Evolutionary conservation across 1,284 basidiomycete species (phyloP), one percentile per base, ranked within the genome.

Genomic region (Rugosomyces carneus): DNA sequence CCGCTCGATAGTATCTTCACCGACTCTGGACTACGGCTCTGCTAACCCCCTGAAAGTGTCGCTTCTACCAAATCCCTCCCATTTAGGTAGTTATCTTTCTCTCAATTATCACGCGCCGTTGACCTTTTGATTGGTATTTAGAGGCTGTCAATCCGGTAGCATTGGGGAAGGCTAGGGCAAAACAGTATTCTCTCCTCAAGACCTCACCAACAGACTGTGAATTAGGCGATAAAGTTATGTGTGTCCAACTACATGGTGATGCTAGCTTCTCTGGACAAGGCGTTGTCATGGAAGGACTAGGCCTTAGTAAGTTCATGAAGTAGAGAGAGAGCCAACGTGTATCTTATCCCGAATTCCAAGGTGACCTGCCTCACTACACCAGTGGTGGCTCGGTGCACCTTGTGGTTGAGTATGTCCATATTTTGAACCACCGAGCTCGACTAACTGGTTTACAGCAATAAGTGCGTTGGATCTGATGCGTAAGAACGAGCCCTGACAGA

Each of bases 251-350:
- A 27, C 92, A 94, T 53, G 92, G 92, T 0, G 92, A 94, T 61
- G 90, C 89, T 1, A 90, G 87, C 42, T 93, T 94, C 58, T 79
- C 84, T 0, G 92, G 91, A 0, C 92, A 94, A 63, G 92, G 92
- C 2, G 75, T 94, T 3, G 79, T 93, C n/a, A 91, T 90, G 76
- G 92, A 94, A 62, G 76, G 78, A 13, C 69, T 94, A 20, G 88
- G 90, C 2, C 66, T 94, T 45, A 90, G 87, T 84, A 53, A 38
- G 79, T 19, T 47, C 5, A 6, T 4, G 10, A 0, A 11, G 1
- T 32, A 37, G 4, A 23, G 21, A 3, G 9, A 29, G 10, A 4
- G 5, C 13, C 34, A n/a, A 16, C 24, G 29, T 13, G 7, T 44
- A n/a, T 31, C 34, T 29, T 8, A 13, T 29, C 15, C 9, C 37